phyloP scores from a whole-genome alignment of 2,329 filamentous ascomycete species.

The Penicillium frequentans region DNA sequence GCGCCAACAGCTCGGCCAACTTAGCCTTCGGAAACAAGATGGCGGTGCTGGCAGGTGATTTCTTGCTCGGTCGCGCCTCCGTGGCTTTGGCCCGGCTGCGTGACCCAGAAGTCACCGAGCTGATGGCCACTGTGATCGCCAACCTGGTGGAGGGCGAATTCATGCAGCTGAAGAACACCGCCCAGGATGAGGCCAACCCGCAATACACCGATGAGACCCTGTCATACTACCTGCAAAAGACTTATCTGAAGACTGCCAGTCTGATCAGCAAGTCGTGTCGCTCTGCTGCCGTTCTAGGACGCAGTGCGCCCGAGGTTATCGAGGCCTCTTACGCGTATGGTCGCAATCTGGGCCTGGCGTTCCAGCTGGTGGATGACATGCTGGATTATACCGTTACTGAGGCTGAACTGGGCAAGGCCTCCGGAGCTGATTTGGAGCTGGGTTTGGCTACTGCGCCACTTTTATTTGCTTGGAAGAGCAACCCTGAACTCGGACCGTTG shows the following conservation, averaged over 20 bases:
- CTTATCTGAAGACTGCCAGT: constrained; percentile 93
- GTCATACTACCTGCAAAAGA: constrained; percentile 95
- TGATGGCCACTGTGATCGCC: constrained; percentile 92
- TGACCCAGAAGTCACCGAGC: constrained; percentile 90
- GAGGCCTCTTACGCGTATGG: constrained; percentile 92
- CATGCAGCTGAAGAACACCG: constrained; percentile 98
- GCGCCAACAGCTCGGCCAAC: constrained; percentile 84
- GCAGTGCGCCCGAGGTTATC: constrained; percentile 72
- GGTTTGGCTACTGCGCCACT: constrained; percentile 91
- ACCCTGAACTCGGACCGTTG: constrained; percentile 77
- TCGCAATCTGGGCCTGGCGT: constrained; percentile 88
- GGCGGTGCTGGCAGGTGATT: constrained; percentile 97
- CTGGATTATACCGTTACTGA: constrained; percentile 90
- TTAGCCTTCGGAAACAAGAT: constrained; percentile 98
- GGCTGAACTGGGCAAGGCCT: constrained; percentile 86
- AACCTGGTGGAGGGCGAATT: constrained; percentile 98
- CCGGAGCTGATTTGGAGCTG: constrained; percentile 88
- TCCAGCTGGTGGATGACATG: constrained; percentile 98
- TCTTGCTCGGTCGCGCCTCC: constrained; percentile 87
- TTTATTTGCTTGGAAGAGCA: constrained; percentile 92
- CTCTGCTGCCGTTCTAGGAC: constrained; percentile 81
- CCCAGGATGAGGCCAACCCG: constrained; percentile 79
- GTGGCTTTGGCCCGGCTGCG: constrained; percentile 87
- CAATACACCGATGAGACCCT: constrained; percentile 85
- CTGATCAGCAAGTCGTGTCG: constrained; percentile 96